phyloP scores from a whole-genome alignment of 1,139 yeast species.

The Candida sp. region DNA sequence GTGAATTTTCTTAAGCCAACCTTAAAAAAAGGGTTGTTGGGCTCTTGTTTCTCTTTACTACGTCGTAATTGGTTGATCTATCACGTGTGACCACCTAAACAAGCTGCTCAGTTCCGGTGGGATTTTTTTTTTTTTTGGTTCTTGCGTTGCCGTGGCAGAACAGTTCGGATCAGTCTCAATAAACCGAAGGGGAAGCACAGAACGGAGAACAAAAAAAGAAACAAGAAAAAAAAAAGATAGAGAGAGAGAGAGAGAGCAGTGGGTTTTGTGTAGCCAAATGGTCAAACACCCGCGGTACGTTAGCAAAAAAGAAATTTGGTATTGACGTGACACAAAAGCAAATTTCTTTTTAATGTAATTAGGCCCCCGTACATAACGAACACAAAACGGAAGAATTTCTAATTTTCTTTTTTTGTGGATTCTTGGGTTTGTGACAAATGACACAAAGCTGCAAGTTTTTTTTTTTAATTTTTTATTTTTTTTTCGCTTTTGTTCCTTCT shows the following conservation, averaged over 20 bases:
- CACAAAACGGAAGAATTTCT: background rate
- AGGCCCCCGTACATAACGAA: background rate
- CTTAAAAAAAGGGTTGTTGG: too few species aligned
- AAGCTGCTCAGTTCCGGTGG: too few species aligned
- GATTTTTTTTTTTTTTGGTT: too few species aligned
- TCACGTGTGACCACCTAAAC: too few species aligned
- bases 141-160: too few species aligned
- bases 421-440: background rate
- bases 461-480: background rate
- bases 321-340: background rate
- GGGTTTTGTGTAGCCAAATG: background rate
- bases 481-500: background rate
- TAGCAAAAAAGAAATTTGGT: background rate
- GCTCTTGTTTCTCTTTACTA: too few species aligned
- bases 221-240: too few species aligned
- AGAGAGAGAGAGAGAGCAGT: background rate
- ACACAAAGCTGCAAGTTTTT: background rate
- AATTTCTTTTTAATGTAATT: background rate
- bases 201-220: too few species aligned
- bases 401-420: background rate
- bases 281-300: background rate
- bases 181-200: too few species aligned
- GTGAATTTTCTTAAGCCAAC: too few species aligned
- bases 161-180: too few species aligned
- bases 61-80: too few species aligned